Base-by-base conservation (phyloP, 2,329 filamentous ascomycete species). In the Alternaria longipes region DNA sequence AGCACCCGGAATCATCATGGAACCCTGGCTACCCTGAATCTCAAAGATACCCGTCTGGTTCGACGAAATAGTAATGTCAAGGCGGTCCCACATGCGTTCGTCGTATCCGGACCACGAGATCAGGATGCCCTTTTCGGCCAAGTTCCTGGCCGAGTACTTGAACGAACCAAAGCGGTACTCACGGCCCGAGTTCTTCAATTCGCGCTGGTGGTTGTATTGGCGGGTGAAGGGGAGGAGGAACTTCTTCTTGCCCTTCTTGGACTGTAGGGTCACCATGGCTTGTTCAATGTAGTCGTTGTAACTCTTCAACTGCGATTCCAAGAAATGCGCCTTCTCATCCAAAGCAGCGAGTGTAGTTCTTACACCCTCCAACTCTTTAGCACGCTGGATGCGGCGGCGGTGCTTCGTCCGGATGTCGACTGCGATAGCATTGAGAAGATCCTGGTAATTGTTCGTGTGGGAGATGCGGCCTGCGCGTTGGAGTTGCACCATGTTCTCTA, bases 221-320 rank as follows among this genome's bases (percentile, higher is more conserved):
- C 97, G 97, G 24, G 94, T 97, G 79, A 99, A 99, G 14, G 95
- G 95, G 78, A 99, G 87, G 57, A 97, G 86, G 84, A 97, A 97
- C 54, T 91, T 88, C 79, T 96, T 97, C 83, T 96, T 96, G 64
- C 91, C 94, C 81, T 97, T 97, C 80, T 97, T 97, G 81, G 92
- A 97, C 79, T 98, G 95, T 60, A 99, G 84, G 5, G 96, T 99
- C 62, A 94, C 86, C 92, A 99, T 97, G 50, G 95, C 94, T 79
- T 97, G 94, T 82, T 99, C 96, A 74, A 99, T 97, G 81, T 99
- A 99, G 81, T 99, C 93, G 77, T 99, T 97, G 82, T 99, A 99
- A 67, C 90, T 95, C 84, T 97, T 97, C 62, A 97, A 88, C 81
- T 99, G 95, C 70, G 93, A 91, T 76, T 99, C 95, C 9, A 99